Percentiles rank a stretch among this genome's conserved stretches.
phyloP scores from a whole-genome alignment of 176 grass and related monocot species.

The Oropetium thomaeum region DNA sequence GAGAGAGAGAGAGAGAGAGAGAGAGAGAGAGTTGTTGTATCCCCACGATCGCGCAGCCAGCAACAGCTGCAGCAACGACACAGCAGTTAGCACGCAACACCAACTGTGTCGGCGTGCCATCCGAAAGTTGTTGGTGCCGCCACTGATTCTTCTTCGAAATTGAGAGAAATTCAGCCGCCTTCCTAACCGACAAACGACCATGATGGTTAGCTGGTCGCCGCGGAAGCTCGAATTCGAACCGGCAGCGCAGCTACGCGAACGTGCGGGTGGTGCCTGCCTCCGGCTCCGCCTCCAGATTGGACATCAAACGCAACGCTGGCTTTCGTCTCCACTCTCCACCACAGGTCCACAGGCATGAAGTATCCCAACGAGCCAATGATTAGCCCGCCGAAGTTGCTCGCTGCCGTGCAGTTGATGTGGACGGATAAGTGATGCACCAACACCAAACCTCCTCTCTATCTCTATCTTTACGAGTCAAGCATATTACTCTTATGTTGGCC shows the following conservation, averaged over 20 bases:
- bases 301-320: background rate
- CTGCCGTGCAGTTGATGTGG: constrained; percentile 10
- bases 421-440: background rate
- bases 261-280: background rate
- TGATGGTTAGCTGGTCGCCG: background rate
- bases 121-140: background rate
- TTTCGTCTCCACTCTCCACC: background rate
- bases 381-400: background rate
- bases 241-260: background rate
- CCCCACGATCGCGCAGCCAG: background rate
- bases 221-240: background rate
- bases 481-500: background rate
- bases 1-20: no score
- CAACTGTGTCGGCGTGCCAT: background rate
- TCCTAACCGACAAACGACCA: background rate
- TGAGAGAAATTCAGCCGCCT: background rate
- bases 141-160: background rate
- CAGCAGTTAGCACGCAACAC: background rate
- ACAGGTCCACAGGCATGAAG: background rate
- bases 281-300: background rate
- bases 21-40: background rate
- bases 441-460: background rate
- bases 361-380: background rate
- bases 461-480: background rate
- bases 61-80: background rate